These are phyloP conservation scores for Multifurca ochricompacta DNA, from an alignment of 768 basidiomycete genomes.

Conservation along the genomic window DNA sequence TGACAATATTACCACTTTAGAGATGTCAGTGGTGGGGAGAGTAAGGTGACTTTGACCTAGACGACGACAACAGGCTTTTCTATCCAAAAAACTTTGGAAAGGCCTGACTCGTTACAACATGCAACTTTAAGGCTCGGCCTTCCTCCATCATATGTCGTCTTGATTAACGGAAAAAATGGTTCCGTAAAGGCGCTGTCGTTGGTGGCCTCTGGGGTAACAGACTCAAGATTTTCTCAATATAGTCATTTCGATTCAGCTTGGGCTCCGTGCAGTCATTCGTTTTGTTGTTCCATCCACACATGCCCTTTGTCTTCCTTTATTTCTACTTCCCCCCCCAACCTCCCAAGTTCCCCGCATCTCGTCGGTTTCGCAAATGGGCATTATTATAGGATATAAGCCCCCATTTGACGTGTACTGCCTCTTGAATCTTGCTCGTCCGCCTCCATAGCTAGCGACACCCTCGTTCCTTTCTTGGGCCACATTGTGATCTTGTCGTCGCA, in stretches of 20 bases:
- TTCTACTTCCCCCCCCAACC: no score
- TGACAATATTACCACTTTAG: no score
- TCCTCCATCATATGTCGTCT: constrained; percentile 75
- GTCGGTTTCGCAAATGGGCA: constrained; percentile 55
- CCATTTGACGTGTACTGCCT: constrained; percentile 51
- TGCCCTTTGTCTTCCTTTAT: background rate
- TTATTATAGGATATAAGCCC: constrained; percentile 54
- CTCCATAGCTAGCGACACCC: constrained; percentile 5
- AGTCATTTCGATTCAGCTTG: constrained; percentile 64
- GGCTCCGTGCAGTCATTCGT: constrained; percentile 29
- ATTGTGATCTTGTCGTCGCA: constrained; percentile 65
- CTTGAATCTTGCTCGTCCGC: background rate
- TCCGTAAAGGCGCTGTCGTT: constrained; percentile 56
- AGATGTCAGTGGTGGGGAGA: no score
- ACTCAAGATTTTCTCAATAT: no score
- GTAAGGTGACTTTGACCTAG: no score
- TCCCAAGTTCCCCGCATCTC: constrained; percentile 59
- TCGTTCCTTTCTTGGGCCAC: constrained; percentile 50
- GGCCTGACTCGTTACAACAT: constrained; percentile 33
- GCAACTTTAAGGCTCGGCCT: constrained; percentile 60
- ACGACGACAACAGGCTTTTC: background rate
- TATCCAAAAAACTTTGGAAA: background rate
- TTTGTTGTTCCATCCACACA: no score
- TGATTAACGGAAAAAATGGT: constrained; percentile 81
- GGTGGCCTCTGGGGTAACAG: constrained; percentile 60